phyloP scores from a whole-genome alignment of 305 asterid species.

The Fraxinus greggii region DNA sequence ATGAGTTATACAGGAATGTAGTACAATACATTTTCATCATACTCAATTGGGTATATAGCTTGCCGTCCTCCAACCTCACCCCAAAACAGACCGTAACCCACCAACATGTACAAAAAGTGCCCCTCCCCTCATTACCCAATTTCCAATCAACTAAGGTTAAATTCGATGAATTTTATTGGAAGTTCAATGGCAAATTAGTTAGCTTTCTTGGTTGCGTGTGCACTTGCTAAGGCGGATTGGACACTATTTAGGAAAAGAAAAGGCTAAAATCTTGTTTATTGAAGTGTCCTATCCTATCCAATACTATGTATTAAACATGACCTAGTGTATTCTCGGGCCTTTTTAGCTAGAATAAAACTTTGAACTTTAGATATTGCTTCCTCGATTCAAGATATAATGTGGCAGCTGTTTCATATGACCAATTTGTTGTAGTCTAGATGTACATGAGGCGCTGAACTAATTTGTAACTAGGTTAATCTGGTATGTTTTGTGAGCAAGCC shows the following conservation, averaged over 20 bases:
- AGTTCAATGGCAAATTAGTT: background rate
- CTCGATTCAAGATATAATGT: background rate
- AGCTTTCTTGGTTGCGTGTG: background rate
- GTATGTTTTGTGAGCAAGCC: background rate
- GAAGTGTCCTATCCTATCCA: background rate
- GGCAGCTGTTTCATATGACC: background rate
- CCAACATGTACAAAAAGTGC: background rate
- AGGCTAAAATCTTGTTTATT: background rate
- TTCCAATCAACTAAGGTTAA: background rate
- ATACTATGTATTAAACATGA: background rate
- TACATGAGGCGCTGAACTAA: background rate
- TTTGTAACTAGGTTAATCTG: background rate
- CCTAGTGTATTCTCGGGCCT: background rate
- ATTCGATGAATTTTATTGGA: background rate
- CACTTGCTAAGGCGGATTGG: background rate
- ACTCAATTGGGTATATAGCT: background rate
- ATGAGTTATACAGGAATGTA: background rate
- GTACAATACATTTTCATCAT: background rate
- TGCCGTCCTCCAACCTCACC: background rate
- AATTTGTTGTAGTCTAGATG: background rate
- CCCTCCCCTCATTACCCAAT: background rate
- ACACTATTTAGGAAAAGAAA: background rate
- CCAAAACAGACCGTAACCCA: background rate
- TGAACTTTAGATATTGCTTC: conserved; percentile 8
- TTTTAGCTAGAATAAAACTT: background rate